Conservation (phyloP, 2,329 filamentous ascomycete genomes). For the Fusarium guadeloupense region DNA sequence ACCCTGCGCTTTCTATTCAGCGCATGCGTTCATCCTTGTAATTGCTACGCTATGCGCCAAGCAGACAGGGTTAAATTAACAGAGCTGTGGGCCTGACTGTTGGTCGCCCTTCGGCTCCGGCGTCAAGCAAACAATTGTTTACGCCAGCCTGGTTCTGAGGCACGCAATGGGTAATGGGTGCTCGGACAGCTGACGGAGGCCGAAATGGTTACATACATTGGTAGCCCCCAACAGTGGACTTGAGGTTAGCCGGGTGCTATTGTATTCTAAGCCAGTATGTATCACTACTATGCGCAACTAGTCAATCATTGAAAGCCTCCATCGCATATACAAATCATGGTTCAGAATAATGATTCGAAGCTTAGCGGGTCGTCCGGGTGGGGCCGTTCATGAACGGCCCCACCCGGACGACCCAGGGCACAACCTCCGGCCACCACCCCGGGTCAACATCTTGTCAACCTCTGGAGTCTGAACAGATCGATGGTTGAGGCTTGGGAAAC, state of each 20-base stretch:
- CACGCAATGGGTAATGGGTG: background rate
- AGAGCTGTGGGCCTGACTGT: background rate
- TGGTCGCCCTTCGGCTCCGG: background rate
- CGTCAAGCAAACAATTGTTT: constrained; percentile 2
- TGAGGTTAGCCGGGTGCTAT: too few species aligned
- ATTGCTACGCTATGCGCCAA: constrained; percentile 5
- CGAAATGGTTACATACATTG: constrained; percentile 8
- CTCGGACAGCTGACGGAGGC: constrained; percentile 26
- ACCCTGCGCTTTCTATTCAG: constrained; percentile 4
- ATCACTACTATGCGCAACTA: too few species aligned
- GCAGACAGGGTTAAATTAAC: background rate
- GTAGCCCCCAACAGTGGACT: too few species aligned
- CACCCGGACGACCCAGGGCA: constrained; percentile 19
- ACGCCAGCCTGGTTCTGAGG: background rate
- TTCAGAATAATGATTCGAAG: constrained; percentile 6
- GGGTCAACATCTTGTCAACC: background rate
- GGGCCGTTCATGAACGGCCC: constrained; percentile 39
- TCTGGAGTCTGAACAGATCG: background rate
- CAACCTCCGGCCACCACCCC: constrained; percentile 1
- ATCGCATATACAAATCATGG: background rate
- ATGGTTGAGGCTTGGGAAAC: too few species aligned
- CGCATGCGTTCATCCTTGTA: background rate
- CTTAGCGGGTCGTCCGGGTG: constrained; percentile 26
- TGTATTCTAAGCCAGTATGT: too few species aligned
- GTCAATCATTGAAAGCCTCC: too few species aligned